Conservation (phyloP, 805 yeast species). For the Citeromyces matritensis region DNA sequence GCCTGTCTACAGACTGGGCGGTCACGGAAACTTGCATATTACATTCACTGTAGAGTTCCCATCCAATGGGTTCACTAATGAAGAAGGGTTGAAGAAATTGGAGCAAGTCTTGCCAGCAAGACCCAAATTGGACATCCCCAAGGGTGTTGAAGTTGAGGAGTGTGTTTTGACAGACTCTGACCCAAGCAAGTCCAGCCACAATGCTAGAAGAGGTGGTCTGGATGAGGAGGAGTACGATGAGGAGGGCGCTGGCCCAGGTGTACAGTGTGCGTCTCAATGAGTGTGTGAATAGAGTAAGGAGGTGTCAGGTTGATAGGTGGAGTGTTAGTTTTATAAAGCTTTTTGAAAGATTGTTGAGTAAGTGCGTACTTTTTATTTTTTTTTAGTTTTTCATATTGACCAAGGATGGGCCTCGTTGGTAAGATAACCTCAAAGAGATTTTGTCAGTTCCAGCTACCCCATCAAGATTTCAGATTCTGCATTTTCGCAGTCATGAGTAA, state of each 20-base stretch:
- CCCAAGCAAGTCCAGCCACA: constrained; percentile 39
- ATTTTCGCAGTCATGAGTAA: no score
- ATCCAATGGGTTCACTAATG: constrained; percentile 49
- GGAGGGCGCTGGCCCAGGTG: constrained; percentile 51
- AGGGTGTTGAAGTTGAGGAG: constrained; percentile 67
- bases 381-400: no score
- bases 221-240: constrained; percentile 39
- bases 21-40: constrained; percentile 74
- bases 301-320: no score
- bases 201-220: constrained; percentile 29
- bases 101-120: constrained; percentile 75
- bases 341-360: no score
- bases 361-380: no score
- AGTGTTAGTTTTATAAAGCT: no score
- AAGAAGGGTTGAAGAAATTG: constrained; percentile 57
- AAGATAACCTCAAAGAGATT: no score
- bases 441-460: no score
- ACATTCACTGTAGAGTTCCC: constrained; percentile 91
- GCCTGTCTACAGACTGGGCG: constrained; percentile 88
- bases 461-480: no score
- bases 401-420: no score
- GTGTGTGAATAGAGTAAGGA: constrained; percentile 1
- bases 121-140: constrained; percentile 44
- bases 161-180: constrained; percentile 58
- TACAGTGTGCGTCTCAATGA: constrained; percentile 91